Conservation (phyloP, 495 filamentous ascomycete species). For the Penicillium ucsense region DNA sequence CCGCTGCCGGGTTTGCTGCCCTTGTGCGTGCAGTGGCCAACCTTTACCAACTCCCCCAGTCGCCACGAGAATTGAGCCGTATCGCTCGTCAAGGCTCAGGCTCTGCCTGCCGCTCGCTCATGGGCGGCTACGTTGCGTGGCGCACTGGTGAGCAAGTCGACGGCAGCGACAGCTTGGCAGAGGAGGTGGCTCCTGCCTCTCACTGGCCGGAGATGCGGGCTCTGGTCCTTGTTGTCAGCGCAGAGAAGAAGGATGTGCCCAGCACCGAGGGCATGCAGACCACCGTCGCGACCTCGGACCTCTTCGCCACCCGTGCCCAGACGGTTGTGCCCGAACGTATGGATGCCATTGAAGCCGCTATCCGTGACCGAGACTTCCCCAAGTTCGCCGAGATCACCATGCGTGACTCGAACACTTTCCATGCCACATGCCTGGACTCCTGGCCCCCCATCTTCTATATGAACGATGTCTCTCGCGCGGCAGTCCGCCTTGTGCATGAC, state of each 20-base stretch:
- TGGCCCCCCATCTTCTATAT: conserved; percentile 96
- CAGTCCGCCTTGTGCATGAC: conserved; percentile 76
- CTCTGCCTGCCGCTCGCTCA: conserved; percentile 81
- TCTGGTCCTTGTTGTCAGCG: conserved; percentile 77
- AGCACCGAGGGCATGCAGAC: conserved; percentile 93
- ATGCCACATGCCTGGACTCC: conserved; percentile 89
- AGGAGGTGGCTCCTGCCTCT: conserved; percentile 70
- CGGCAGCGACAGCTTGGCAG: conserved; percentile 74
- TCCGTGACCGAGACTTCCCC: conserved; percentile 66
- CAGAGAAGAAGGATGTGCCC: conserved; percentile 88
- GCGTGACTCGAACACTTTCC: conserved; percentile 94
- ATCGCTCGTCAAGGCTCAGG: conserved; percentile 95
- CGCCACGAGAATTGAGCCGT: conserved; percentile 67
- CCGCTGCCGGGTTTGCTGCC: conserved; percentile 90
- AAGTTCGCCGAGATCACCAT: conserved; percentile 86
- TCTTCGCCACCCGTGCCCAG: conserved; percentile 65
- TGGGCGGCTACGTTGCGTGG: conserved; percentile 96
- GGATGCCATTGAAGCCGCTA: conserved; percentile 76
- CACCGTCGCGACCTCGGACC: conserved; percentile 74
- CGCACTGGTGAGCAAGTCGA: conserved; percentile 60
- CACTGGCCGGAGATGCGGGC: conserved; percentile 97
- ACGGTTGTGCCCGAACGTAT: conserved; percentile 75
- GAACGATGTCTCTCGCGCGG: conserved; percentile 81
- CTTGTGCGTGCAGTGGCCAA: conserved; percentile 87
- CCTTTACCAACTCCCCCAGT: conserved; percentile 73